Evolutionary conservation across 169 alveolate species (phyloP), one percentile per base, ranked within the genome.

Genomic region (Eimeria maxima): DNA sequence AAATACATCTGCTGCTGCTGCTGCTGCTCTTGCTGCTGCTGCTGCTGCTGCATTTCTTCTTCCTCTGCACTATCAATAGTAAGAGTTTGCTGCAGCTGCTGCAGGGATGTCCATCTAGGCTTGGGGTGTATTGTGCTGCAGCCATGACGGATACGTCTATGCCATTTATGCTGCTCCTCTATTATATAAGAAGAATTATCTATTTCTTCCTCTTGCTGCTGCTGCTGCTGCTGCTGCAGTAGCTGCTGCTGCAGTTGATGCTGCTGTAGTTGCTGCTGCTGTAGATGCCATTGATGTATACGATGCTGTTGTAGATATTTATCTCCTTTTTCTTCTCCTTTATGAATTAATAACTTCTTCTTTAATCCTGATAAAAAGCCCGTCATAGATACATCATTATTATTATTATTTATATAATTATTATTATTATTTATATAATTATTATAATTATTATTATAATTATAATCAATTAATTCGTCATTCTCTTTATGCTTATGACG

Each of bases 101-200:
- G 24, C 3, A 81, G 71, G 44, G 73, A 81, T 4, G 90, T 81
- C 90, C 90, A 81, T 16, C 50, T 0, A 33, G 90, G 90, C 44
- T 81, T 81, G 3, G 13, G n/a, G 3, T 69, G 45, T 22, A 18
- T 14, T n/a, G 29, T 81, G 33, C 71, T 27, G 73, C 90, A 38
- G 45, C 33, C 29, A 16, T 45, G 24, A 13, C 71, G 65, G 73
- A 50, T 22, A 50, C 44, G 50, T 44, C 90, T 69, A 11, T 81
- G 90, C 90, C 90, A 81, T 47, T 18, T 45, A 50, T 81, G 65
- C 90, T 81, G 90, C 73, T 47, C 90, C 10, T 47, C 45, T 7
- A 38, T 24, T 4, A 29, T 7, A 24, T 4, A 29, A 13, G 90
- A 81, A n/a, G n/a, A n/a, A n/a, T 5, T 53, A 71, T n/a, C 10